Evolutionary conservation across 352 stramenopile genomes (phyloP).

Genomic region (Globisporangium apiculatum): DNA sequence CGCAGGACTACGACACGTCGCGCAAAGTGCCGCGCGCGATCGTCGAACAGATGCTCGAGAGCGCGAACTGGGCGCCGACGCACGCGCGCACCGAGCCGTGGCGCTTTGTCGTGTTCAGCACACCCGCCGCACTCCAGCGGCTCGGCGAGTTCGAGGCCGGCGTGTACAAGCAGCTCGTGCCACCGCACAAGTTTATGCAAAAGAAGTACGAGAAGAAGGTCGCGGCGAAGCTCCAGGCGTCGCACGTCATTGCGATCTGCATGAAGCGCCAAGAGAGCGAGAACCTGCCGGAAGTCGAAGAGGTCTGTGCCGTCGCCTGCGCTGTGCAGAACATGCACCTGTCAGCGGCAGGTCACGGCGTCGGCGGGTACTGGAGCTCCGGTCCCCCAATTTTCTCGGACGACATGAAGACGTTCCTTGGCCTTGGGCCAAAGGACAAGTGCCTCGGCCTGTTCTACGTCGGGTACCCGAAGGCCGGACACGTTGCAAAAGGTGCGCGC

Average conservation of each 20-base stretch:
- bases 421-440: slow-evolving; percentile 62
- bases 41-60: slow-evolving; percentile 69
- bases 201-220: slow-evolving; percentile 80
- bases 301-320: slow-evolving; percentile 64
- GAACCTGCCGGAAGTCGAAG: slow-evolving; percentile 75
- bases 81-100: slow-evolving; percentile 78
- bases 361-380: slow-evolving; percentile 87
- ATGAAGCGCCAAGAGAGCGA: slow-evolving; percentile 84
- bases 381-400: slow-evolving; percentile 48
- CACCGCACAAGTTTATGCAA: slow-evolving; percentile 59
- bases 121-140: slow-evolving; percentile 36
- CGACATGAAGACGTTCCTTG: slow-evolving; percentile 81
- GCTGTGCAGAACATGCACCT: slow-evolving; percentile 86
- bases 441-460: slow-evolving; percentile 84
- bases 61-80: slow-evolving; percentile 80
- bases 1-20: slow-evolving; percentile 55
- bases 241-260: slow-evolving; percentile 79
- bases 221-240: slow-evolving; percentile 55
- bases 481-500: slow-evolving; percentile 41
- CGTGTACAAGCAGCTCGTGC: slow-evolving; percentile 63
- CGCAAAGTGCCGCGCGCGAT: slow-evolving; percentile 47
- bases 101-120: slow-evolving; percentile 76
- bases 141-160: slow-evolving; percentile 59
- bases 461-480: slow-evolving; percentile 46
- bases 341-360: slow-evolving; percentile 44